Conservation (phyloP, 1,284 basidiomycete genomes). For the Ceratobasidium sp. region DNA sequence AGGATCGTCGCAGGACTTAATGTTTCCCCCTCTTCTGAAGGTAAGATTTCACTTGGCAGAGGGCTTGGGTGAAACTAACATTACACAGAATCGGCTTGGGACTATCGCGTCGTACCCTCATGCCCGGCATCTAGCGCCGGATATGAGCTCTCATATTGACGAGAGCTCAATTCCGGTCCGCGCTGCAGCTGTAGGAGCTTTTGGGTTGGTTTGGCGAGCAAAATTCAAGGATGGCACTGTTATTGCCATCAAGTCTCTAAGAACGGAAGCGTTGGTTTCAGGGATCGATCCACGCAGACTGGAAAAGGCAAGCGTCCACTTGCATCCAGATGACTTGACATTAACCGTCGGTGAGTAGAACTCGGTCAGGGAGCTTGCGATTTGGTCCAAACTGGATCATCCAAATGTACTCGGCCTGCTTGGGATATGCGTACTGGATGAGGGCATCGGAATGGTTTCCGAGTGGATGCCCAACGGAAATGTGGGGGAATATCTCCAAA, state of each 20-base stretch:
- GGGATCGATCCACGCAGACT: background rate
- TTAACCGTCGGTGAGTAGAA: background rate
- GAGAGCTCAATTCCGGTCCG: background rate
- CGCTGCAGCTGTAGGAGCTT: conserved; percentile 2
- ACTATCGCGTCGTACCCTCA: conserved; percentile 1
- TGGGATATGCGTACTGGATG: conserved; percentile 25
- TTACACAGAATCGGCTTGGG: background rate
- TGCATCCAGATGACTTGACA: background rate
- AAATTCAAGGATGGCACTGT: background rate
- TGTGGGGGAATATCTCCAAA: background rate
- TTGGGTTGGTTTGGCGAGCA: conserved; percentile 21
- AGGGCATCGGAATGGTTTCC: conserved; percentile 28
- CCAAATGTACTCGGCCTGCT: conserved; percentile 13
- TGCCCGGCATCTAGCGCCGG: conserved; percentile 1
- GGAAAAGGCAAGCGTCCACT: background rate
- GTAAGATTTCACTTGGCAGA: background rate
- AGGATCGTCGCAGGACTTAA: background rate
- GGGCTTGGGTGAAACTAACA: background rate
- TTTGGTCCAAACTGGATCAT: conserved; percentile 18
- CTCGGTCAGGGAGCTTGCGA: background rate
- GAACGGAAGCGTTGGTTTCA: background rate
- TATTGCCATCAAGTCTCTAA: conserved; percentile 15
- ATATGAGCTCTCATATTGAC: conserved; percentile 1
- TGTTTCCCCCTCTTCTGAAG: background rate
- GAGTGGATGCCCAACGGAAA: conserved; percentile 24